A percentile compares a stretch with the other conserved stretches of the same genome.
These are phyloP conservation scores for Venturia effusa DNA, from an alignment of 2,329 filamentous ascomycete genomes.

Conservation along the genomic window DNA sequence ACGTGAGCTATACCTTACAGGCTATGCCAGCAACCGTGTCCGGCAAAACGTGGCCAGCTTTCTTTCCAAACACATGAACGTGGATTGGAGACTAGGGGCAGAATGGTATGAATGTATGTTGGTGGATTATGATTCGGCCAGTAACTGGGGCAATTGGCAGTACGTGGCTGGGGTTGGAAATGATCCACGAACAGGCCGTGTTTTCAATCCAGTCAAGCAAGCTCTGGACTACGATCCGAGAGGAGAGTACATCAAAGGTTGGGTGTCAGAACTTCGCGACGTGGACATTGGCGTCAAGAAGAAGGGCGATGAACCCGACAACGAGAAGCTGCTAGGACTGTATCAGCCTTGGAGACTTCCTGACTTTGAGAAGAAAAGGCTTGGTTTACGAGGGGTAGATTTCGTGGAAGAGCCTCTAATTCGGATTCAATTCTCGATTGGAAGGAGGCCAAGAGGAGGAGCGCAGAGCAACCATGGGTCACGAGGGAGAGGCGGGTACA, in stretches of 20 bases:
- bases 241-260: slow-evolving; percentile 59
- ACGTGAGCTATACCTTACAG: slow-evolving; percentile 62
- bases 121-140: slow-evolving; percentile 64
- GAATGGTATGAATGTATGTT: slow-evolving; percentile 74
- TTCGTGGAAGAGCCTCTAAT: slow-evolving; percentile 60
- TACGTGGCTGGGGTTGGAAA: slow-evolving; percentile 73
- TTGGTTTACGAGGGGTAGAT: slow-evolving; percentile 46
- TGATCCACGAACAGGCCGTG: slow-evolving; percentile 60
- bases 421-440: slow-evolving; percentile 51
- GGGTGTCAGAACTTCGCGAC: slow-evolving; percentile 56
- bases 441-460: slow-evolving; percentile 6
- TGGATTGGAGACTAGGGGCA: slow-evolving; percentile 72
- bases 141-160: slow-evolving; percentile 77
- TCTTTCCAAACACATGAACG: slow-evolving; percentile 57
- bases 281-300: slow-evolving; percentile 28
- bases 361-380: slow-evolving; percentile 43
- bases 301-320: slow-evolving; percentile 16
- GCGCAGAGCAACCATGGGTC: slow-evolving; percentile 1
- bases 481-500: slow-evolving; percentile 9
- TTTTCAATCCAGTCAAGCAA: slow-evolving; percentile 77
- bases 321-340: slow-evolving; percentile 41
- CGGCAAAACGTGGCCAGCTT: slow-evolving; percentile 70
- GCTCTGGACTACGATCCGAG: slow-evolving; percentile 64
- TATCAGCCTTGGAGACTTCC: slow-evolving; percentile 62
- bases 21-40: slow-evolving; percentile 67